Evolutionary conservation across 1,139 yeast species (phyloP).

Genomic region (Magnusiomyces clavatus): DNA sequence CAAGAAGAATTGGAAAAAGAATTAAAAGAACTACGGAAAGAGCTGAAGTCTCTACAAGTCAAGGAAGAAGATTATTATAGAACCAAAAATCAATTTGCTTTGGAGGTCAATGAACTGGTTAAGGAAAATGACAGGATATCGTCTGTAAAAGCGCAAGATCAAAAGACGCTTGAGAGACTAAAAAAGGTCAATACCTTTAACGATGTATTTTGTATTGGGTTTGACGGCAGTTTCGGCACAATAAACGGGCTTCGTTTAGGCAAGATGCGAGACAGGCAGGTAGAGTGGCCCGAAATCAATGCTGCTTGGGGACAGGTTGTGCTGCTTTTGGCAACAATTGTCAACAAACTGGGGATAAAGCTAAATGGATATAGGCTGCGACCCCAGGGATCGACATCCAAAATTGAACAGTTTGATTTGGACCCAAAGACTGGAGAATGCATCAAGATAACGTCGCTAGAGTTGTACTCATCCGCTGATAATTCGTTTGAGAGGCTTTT

Average conservation of each 20-base stretch:
- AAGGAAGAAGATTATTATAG: slow-evolving; percentile 41
- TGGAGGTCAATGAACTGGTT: slow-evolving; percentile 42
- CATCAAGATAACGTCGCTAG: slow-evolving; percentile 32
- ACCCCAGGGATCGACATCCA: slow-evolving; percentile 82
- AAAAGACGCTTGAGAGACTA: slow-evolving; percentile 59
- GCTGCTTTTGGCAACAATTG: slow-evolving; percentile 57
- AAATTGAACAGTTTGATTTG: slow-evolving; percentile 53
- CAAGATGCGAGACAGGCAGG: slow-evolving; percentile 40
- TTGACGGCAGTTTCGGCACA: slow-evolving; percentile 77
- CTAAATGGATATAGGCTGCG: slow-evolving; percentile 55
- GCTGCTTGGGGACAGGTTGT: slow-evolving; percentile 88
- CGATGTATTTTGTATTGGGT: slow-evolving; percentile 74
- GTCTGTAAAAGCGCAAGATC: slow-evolving; percentile 52
- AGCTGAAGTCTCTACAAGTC: slow-evolving; percentile 31
- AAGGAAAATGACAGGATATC: slow-evolving; percentile 54
- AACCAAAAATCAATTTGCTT: slow-evolving; percentile 45
- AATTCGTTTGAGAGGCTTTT: slow-evolving; percentile 61
- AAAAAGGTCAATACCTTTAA: slow-evolving; percentile 73
- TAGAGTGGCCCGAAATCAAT: slow-evolving; percentile 88
- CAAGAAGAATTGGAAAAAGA: slow-evolving; percentile 31
- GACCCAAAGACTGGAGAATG: slow-evolving; percentile 31
- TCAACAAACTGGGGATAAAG: slow-evolving; percentile 47
- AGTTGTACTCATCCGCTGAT: slow-evolving; percentile 58
- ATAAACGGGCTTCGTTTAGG: slow-evolving; percentile 84
- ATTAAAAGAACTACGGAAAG: slow-evolving; percentile 29